Base-by-base conservation (phyloP, 2,329 filamentous ascomycete species). In the Lizonia empirigonia region DNA sequence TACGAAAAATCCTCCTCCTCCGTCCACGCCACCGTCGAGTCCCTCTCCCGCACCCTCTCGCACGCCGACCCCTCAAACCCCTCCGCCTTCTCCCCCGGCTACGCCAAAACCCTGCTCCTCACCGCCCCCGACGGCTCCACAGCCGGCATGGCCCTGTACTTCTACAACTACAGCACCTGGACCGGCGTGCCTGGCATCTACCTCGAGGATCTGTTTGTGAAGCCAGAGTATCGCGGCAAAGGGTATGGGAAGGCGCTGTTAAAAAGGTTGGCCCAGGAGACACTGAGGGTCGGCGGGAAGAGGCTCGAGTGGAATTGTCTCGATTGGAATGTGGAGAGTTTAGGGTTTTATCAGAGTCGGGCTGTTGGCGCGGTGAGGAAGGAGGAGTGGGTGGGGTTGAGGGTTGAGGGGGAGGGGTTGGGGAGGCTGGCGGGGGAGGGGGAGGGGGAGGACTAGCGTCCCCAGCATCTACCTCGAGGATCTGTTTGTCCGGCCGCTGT, bases 101-200 rank as follows among this genome's bases (percentile, higher is more conserved):
- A 87, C 23, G 89, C 91, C 15, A 88, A 90, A 55, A 93, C 90
- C 40, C 80, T 95, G 26, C 77, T 94, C 45, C 75, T 93, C 46
- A 71, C 72, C 1, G 76, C 79, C 16, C 64, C 69, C 13, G 68
- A 71, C 23, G 69, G 64, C 34, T 65, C 71, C 24, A 68, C 83
- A 72, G 89, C 85, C 0, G 91, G 88, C 38, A 90, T 97, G 83
- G 91, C 91, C 1, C 76, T 97, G 32, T 97, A 91, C 77, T 97
- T 96, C 74, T 91, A 93, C 80, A 97, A 93, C 76, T 97, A 96
- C 76, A 91, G 87, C 68, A 97, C 93, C 0, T 97, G 94, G 94
- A 84, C 89, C 7, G 84, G 89, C n/a, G 84, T 83, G 36, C 85
- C 92, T 0, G 93, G 93, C 2, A 89, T 99, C 67, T 96, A 95